Evolutionary conservation across 2,329 filamentous ascomycete genomes (phyloP).

Genomic region (Orbilia blumenaviensis): DNA sequence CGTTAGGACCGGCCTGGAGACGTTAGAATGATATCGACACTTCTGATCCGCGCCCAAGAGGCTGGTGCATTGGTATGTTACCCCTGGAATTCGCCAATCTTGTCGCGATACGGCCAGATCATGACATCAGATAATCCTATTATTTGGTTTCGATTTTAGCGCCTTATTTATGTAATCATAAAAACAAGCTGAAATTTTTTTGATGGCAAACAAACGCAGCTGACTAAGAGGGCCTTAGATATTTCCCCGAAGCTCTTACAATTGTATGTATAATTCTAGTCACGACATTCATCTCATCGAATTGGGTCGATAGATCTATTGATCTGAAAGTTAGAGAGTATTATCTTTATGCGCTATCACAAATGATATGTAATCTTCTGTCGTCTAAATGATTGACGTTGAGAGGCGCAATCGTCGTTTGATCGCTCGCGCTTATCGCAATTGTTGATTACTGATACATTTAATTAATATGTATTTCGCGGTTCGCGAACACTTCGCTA

Average conservation of each 20-base stretch:
- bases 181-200: too few species aligned
- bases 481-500: constrained; percentile 23
- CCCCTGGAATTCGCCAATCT: not conserved
- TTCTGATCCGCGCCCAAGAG: too few species aligned
- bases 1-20: too few species aligned
- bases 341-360: not conserved
- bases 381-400: not conserved
- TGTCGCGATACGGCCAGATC: not conserved
- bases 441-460: constrained; percentile 40
- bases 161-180: not conserved
- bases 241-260: too few species aligned
- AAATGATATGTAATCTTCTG: not conserved
- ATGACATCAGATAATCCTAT: not conserved
- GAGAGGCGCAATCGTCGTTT: not conserved
- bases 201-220: too few species aligned
- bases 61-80: too few species aligned
- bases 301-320: too few species aligned
- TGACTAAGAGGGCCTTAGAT: not conserved
- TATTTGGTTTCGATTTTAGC: not conserved
- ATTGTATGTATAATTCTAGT: too few species aligned
- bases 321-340: too few species aligned
- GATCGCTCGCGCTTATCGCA: constrained; percentile 17
- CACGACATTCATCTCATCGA: too few species aligned
- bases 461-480: constrained; percentile 29
- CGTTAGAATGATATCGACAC: too few species aligned